Evolutionary conservation across 805 yeast species (phyloP), one percentile per base, ranked within the genome.

Genomic region (Brettanomyces sp.): DNA sequence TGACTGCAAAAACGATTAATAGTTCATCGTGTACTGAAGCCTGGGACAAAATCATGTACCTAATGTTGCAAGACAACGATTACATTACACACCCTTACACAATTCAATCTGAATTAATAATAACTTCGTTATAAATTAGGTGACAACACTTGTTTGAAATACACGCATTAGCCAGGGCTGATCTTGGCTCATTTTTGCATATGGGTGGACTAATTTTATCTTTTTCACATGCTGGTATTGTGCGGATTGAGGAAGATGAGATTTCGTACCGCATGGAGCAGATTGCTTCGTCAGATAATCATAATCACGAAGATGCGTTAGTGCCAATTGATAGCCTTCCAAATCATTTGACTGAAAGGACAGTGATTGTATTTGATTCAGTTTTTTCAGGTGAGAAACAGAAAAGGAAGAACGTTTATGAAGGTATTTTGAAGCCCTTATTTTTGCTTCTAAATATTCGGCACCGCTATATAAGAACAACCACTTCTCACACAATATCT

Each of bases 331-430:
- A 33, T 18, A 12, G 34, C 8, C 33, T 46, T 14, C 54, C 54
- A 11, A 13, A 21, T 21, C 22, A 44, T 35, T 22, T 42, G 6
- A 41, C 37, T 5, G 9, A 11, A 5, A n/a, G 43, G 14, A 22
- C 46, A 4, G 44, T 53, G 7, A 34, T 24, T 8, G 58, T 77
- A 1, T 54, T 77, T n/a, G 82, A 77, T 49, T 77, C 82, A 1
- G 51, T 70, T 4, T 62, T 60, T 21, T 74, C 82, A 0, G 82
- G 82, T 1, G 65, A 63, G 1, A 74, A 78, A 7, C 57, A 73
- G 42, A 22, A 52, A 1, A 34, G 49, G 1, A 55, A 53, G 5
- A 58, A 74, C 48, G 54, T 79, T 9, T 79, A 76, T 52, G 32
- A 47, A 1, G 51, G 59, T 2, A 60, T 80, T 0, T 48, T 83